Base-by-base conservation (phyloP, 768 basidiomycete genomes). In the Boletus vinaceobasis region DNA sequence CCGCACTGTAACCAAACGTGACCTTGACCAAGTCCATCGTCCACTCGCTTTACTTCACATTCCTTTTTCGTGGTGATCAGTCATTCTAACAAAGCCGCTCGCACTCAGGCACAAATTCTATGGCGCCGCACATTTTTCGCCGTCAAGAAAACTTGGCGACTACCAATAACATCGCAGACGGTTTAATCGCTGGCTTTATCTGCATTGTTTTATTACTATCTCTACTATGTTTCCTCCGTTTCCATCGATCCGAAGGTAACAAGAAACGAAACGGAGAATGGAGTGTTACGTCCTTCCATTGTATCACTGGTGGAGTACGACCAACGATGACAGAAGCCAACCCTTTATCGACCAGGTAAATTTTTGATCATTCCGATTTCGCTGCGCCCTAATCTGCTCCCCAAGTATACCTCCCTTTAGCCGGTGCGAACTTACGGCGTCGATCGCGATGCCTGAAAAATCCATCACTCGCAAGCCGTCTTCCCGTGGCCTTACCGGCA, bases 391-490 rank as follows among this genome's bases (percentile, higher is more conserved):
- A 23, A 63, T 9, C 40, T 39, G 13, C 17, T 55, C 15, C 31
- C 43, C 38, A 43, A 63, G 55, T 48, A 46, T 44, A 53, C 55
- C 58, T 56, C 48, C 29, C 66, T 81, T 74, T 66, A 80, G 80
- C 17, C 73, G 80, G 38, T 60, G 65, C 11, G 71, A 76, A 40
- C 51, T 84, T 43, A 75, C 77, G 26, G 56, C 71, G 13, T 74
- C 74, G 39, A 72, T 88, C 50, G 58, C 81, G 26, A 73, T 87
- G 53, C 88, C 88, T 10, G 73, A 76, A 15, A 79, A 75, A 61
- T 74, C 75, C 21, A 66, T 80, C 54, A 57, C 73, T 26, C 74
- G 70, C 33, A 66, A 74, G 47, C 63, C 48, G 65, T 73, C 33
- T 70, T 71, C 43, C 72, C 78, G 46, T 76, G 78, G 47, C 74